phyloP scores from a whole-genome alignment of 2,329 filamentous ascomycete species.

The Zymoseptoria tritici region DNA sequence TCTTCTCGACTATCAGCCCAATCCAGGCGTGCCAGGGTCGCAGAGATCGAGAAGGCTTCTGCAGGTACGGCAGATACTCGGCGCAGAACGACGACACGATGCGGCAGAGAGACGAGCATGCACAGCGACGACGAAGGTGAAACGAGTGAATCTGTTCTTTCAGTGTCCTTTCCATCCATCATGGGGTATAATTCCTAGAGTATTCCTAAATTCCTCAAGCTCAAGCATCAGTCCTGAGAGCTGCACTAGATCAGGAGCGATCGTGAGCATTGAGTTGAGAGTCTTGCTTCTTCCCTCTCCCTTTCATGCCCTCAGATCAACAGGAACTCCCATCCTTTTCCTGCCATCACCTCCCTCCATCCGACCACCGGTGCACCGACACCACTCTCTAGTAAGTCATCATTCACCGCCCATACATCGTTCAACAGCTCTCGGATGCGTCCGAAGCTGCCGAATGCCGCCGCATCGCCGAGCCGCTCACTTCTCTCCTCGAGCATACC shows the following conservation, averaged over 20 bases:
- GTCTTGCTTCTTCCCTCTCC: not conserved
- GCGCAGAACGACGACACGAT: not conserved
- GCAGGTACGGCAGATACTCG: too few species aligned
- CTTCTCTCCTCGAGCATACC: constrained; percentile 69
- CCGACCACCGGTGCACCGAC: constrained; percentile 59
- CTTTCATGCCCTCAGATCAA: constrained; percentile 55
- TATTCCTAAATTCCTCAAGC: not conserved
- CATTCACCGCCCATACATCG: constrained; percentile 73
- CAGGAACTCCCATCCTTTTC: constrained; percentile 86
- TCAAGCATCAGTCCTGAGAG: constrained; percentile 16
- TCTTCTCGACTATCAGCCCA: too few species aligned
- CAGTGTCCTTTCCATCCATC: constrained; percentile 6
- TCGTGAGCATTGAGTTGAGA: not conserved
- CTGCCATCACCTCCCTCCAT: constrained; percentile 91
- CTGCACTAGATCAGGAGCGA: constrained; percentile 28
- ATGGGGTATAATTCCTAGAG: not conserved
- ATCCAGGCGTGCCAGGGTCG: too few species aligned
- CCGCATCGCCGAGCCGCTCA: constrained; percentile 65
- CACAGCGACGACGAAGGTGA: not conserved
- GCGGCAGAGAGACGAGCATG: not conserved
- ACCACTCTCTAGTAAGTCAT: constrained; percentile 49
- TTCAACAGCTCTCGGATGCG: constrained; percentile 69
- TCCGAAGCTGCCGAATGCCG: constrained; percentile 76
- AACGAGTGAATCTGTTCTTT: not conserved
- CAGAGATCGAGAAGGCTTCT: too few species aligned